Base-by-base conservation (phyloP, 1,139 yeast genomes). In the Zygoascus meyerae region DNA sequence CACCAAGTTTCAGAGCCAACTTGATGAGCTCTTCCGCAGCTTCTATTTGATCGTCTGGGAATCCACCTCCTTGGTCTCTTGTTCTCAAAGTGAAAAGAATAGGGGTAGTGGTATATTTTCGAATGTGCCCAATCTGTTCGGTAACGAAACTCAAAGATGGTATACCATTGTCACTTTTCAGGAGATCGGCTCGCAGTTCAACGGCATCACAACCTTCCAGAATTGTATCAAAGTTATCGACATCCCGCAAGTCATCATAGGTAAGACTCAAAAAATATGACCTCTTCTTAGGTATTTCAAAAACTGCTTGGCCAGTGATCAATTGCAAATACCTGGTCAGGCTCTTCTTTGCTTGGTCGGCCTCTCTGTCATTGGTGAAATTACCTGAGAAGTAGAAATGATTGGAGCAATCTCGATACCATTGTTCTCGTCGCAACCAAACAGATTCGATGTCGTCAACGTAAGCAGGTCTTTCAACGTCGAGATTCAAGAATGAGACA, bases 381-480 rank as follows among this genome's bases (percentile, higher is more conserved):
- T 83, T 87, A 28, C 87, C 78, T 1, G 95, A 81, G 68, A 76
- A 87, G 69, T 84, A 87, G 59, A 78, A 77, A 16, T 32, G 81
- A 64, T 84, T 87, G 11, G 95, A 82, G 58, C 94, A 86, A 49
- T 82, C 86, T 40, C 75, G 72, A 70, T 89, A 94, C 83, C 86
- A 84, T 10, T 69, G 65, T 64, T 86, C 84, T 63, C 99, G 79
- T 60, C 86, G 78, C 29, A 70, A 61, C 95, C 97, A 94, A 33
- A 92, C 97, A 28, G 78, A 78, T 53, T 74, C 72, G 55, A 90
- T 82, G 60, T 89, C 97, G 33, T 53, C 55, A 11, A 73, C 74
- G 61, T 81, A 89, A 2, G 95, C 86, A 15, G 99, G 98, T 61
- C 99, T 78, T 1, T 89, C 75, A 48, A 86, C 79, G 65, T 92